Percentiles rank a stretch among this genome's conserved stretches.
phyloP scores from a whole-genome alignment of 2,329 filamentous ascomycete genomes.

The Sodiomyces alkalinus region DNA sequence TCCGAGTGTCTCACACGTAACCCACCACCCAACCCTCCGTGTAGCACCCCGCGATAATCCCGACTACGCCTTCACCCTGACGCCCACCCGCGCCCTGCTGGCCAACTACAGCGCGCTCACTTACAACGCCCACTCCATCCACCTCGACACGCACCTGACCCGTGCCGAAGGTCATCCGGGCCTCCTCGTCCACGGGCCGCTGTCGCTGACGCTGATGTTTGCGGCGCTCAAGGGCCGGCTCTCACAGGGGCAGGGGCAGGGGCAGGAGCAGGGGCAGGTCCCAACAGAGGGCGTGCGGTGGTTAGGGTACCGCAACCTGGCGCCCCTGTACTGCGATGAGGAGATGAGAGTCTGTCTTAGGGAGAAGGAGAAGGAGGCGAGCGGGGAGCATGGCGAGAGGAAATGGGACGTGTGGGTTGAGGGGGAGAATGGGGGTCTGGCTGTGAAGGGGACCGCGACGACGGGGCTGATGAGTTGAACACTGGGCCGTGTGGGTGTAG shows the following conservation, averaged over 20 bases:
- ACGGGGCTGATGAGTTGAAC: conserved; percentile 6
- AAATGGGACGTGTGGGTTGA: conserved; percentile 53
- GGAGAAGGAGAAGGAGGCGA: conserved; percentile 21
- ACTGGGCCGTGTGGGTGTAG: too few species aligned
- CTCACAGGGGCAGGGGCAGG: too few species aligned
- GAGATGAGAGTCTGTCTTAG: conserved; percentile 54
- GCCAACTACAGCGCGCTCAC: conserved; percentile 86
- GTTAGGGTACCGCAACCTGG: conserved; percentile 68
- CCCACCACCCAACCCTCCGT: too few species aligned
- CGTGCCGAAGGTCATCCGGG: conserved; percentile 58
- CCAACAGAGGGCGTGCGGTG: conserved; percentile 22
- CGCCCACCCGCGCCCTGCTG: conserved; percentile 55
- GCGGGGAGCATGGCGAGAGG: conserved; percentile 17
- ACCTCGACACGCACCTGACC: conserved; percentile 62
- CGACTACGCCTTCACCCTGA: conserved; percentile 34
- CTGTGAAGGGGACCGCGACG: conserved; percentile 40
- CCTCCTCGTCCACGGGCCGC: conserved; percentile 74
- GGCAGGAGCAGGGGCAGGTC: conserved; percentile 7
- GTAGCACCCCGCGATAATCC: conserved; percentile 18
- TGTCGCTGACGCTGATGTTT: conserved; percentile 65
- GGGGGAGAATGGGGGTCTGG: conserved; percentile 42
- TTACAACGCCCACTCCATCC: conserved; percentile 85
- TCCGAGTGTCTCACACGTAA: neutral
- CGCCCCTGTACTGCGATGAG: conserved; percentile 65
- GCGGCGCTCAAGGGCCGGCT: conserved; percentile 33